These are phyloP conservation scores for Gaeumannomyces tritici DNA, from an alignment of 2,329 filamentous ascomycete genomes.

Conservation along the genomic window DNA sequence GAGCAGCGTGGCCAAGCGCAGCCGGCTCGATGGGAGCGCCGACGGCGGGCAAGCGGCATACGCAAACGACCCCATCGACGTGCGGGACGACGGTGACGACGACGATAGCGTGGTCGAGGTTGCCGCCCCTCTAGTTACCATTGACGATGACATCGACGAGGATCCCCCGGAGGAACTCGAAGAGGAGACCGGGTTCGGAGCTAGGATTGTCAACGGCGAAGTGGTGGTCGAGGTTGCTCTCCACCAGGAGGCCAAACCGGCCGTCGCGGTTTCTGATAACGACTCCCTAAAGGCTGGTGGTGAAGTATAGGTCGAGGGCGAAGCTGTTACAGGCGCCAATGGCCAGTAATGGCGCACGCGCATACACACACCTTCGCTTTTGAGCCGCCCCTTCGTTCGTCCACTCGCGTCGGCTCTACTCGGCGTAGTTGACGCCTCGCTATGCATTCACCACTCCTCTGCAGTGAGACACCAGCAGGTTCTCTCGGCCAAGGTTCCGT, in stretches of 20 bases:
- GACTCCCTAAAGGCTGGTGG: not conserved
- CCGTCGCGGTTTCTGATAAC: not conserved
- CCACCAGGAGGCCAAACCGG: not conserved
- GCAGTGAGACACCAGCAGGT: no score
- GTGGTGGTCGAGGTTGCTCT: not conserved
- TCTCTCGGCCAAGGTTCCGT: not conserved
- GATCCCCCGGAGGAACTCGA: not conserved
- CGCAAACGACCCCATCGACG: not conserved
- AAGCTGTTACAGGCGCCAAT: no score
- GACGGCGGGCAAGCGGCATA: not conserved
- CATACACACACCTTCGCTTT: not conserved
- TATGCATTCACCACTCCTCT: not conserved
- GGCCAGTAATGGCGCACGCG: not conserved
- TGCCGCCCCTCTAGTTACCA: not conserved
- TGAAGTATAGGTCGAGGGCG: not conserved
- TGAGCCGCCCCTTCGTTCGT: not conserved
- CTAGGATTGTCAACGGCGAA: no score
- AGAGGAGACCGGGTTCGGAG: not conserved
- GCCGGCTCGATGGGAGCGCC: not conserved
- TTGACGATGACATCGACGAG: not conserved
- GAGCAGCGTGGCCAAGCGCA: not conserved
- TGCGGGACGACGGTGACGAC: not conserved
- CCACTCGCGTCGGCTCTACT: no score
- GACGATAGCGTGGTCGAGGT: conserved; percentile 1
- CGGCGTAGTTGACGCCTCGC: not conserved